A percentile compares a stretch with the other conserved stretches of the same genome.
phyloP scores from a whole-genome alignment of 78 protist species.

The Tieghemostelium lacteum region DNA sequence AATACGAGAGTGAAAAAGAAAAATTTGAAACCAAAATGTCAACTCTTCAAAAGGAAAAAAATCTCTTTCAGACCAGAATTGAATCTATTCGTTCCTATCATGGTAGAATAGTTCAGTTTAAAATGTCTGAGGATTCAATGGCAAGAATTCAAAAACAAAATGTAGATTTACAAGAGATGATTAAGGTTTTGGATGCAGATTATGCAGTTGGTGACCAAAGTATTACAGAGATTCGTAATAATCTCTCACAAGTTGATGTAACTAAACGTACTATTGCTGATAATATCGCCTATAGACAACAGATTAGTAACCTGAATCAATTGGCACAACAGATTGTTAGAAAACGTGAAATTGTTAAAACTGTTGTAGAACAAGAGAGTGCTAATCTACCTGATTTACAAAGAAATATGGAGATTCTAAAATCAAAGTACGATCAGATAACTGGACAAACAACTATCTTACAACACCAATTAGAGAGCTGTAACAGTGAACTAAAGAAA shows the following conservation, averaged over 20 bases:
- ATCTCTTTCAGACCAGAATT: not conserved
- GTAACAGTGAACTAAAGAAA: slow-evolving; percentile 25
- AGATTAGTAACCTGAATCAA: not conserved
- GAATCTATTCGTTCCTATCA: slow-evolving; percentile 13
- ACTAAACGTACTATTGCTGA: slow-evolving; percentile 36
- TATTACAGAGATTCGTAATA: not conserved
- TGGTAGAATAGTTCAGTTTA: not conserved
- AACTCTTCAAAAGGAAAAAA: slow-evolving; percentile 31
- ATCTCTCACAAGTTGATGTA: slow-evolving; percentile 15
- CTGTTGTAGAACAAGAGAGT: not conserved
- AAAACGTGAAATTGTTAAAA: not conserved
- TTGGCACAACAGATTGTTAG: slow-evolving; percentile 3
- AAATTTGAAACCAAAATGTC: slow-evolving; percentile 11
- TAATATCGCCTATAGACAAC: slow-evolving; percentile 41
- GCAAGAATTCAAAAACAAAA: not conserved
- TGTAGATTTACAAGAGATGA: not conserved
- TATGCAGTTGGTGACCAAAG: slow-evolving; percentile 7
- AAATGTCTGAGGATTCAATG: not conserved
- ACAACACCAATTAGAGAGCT: slow-evolving; percentile 18
- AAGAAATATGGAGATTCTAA: not conserved
- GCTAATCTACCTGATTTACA: not conserved
- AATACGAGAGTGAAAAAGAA: not conserved
- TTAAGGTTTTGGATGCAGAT: not conserved
- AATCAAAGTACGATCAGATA: slow-evolving; percentile 27
- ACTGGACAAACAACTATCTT: slow-evolving; percentile 29